phyloP scores from a whole-genome alignment of 495 filamentous ascomycete genomes.

The Neurospora tetraspora region DNA sequence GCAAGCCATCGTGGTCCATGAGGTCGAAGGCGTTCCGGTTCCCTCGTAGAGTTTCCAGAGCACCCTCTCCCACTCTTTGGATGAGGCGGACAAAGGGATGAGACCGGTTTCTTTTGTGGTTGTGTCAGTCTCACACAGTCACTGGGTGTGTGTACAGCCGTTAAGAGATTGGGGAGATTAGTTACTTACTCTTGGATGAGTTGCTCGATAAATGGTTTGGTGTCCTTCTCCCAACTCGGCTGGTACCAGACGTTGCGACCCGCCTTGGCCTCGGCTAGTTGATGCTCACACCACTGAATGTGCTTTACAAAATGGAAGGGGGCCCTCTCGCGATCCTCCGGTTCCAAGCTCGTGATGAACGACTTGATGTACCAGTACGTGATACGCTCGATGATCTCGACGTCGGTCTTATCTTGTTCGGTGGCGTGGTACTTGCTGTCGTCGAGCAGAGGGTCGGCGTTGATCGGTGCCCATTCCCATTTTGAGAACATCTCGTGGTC shows the following conservation, averaged over 20 bases:
- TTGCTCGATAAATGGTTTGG: neutral
- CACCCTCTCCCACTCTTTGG: slow-evolving; percentile 22
- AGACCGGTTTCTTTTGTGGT: no score
- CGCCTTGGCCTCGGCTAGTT: neutral
- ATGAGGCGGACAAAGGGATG: neutral
- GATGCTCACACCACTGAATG: neutral
- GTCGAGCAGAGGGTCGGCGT: neutral
- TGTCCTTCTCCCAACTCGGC: neutral
- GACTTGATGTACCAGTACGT: slow-evolving; percentile 5
- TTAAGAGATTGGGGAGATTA: no score
- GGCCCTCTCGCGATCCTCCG: neutral
- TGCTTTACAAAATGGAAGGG: no score
- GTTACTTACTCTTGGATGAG: neutral
- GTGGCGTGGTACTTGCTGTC: neutral
- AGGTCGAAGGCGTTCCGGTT: slow-evolving; percentile 20
- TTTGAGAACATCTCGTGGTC: slow-evolving; percentile 8
- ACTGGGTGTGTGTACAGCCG: no score
- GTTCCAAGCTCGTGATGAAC: neutral
- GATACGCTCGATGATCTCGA: slow-evolving; percentile 1
- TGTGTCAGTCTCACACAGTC: no score
- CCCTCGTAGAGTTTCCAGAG: slow-evolving; percentile 7
- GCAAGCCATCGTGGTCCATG: neutral
- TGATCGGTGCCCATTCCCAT: neutral
- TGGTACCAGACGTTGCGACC: neutral
- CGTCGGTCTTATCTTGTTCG: neutral